These are phyloP conservation scores for Pythium grandisporangium DNA, from an alignment of 352 stramenopile genomes.

Conservation along the genomic window DNA sequence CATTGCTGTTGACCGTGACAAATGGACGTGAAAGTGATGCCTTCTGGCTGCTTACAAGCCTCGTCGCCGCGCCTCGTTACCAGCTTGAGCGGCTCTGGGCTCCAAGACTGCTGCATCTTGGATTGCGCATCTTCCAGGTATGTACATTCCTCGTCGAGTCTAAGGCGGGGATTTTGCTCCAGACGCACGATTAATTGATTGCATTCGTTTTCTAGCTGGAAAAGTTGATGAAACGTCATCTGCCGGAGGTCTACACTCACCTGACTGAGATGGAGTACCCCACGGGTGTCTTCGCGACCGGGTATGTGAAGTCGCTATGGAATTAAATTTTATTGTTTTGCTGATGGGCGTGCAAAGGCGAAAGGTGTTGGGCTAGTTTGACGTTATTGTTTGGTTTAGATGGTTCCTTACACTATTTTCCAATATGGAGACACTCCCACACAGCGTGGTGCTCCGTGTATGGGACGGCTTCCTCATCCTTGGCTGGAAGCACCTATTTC, in stretches of 20 bases:
- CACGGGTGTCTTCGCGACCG: slow-evolving; percentile 56
- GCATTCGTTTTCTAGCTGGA: slow-evolving; percentile 58
- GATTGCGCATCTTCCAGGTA: slow-evolving; percentile 58
- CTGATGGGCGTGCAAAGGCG: too few relatives aligned
- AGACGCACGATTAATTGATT: too few relatives aligned
- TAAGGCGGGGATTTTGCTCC: too few relatives aligned
- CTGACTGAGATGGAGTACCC: slow-evolving; percentile 54
- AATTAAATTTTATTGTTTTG: neutral
- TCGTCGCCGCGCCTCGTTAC: slow-evolving; percentile 43
- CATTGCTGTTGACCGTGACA: slow-evolving; percentile 49
- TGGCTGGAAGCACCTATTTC: slow-evolving; percentile 68
- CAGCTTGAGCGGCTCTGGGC: slow-evolving; percentile 52
- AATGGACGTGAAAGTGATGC: slow-evolving; percentile 54
- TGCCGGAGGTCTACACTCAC: slow-evolving; percentile 32
- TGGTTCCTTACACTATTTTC: slow-evolving; percentile 82
- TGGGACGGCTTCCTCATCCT: slow-evolving; percentile 61
- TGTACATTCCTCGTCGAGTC: too few relatives aligned
- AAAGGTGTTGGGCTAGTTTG: too few relatives aligned
- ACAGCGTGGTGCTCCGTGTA: slow-evolving; percentile 45
- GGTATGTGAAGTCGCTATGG: too few relatives aligned
- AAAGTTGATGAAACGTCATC: slow-evolving; percentile 24
- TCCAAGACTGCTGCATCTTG: slow-evolving; percentile 45
- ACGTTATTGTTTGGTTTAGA: slow-evolving; percentile 17
- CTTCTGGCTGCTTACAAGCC: slow-evolving; percentile 62
- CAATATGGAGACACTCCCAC: slow-evolving; percentile 62